These are phyloP conservation scores for Neopestalotiopsis clavispora DNA, from an alignment of 2,329 filamentous ascomycete genomes.

Conservation along the genomic window DNA sequence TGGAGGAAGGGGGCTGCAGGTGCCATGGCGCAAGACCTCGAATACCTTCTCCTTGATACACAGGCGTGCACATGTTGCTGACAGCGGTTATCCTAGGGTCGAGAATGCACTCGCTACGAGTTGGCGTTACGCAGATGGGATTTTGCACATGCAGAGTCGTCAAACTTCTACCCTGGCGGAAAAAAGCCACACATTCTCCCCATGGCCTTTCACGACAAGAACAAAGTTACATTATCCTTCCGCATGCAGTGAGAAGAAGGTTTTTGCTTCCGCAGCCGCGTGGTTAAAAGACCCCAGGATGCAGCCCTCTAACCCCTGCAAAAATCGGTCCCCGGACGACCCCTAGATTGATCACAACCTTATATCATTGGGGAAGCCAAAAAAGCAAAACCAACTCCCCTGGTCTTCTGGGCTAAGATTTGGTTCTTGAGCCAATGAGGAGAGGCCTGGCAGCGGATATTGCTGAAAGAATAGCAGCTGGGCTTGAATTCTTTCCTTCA, in stretches of 20 bases:
- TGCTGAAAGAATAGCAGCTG: background rate
- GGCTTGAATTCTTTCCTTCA: no score
- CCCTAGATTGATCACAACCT: slow-evolving; percentile 11
- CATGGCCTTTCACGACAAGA: no score
- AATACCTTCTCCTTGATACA: background rate
- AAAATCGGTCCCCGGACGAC: slow-evolving; percentile 12
- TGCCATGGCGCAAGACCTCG: background rate
- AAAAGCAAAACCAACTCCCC: background rate
- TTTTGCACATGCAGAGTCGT: background rate
- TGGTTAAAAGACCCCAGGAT: background rate
- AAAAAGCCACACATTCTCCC: no score
- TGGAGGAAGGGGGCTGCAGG: background rate
- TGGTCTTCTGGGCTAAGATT: background rate
- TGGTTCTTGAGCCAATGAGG: background rate
- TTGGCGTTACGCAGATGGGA: background rate
- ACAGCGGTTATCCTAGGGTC: background rate
- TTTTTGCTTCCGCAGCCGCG: background rate
- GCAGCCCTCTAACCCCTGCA: background rate
- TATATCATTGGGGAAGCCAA: background rate
- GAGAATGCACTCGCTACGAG: background rate
- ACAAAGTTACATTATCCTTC: background rate
- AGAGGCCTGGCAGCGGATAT: background rate
- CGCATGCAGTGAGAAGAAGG: background rate
- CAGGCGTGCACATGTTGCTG: background rate
- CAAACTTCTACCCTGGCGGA: no score